Base-by-base conservation (phyloP, 2,329 filamentous ascomycete species). In the Cercospora sesami region DNA sequence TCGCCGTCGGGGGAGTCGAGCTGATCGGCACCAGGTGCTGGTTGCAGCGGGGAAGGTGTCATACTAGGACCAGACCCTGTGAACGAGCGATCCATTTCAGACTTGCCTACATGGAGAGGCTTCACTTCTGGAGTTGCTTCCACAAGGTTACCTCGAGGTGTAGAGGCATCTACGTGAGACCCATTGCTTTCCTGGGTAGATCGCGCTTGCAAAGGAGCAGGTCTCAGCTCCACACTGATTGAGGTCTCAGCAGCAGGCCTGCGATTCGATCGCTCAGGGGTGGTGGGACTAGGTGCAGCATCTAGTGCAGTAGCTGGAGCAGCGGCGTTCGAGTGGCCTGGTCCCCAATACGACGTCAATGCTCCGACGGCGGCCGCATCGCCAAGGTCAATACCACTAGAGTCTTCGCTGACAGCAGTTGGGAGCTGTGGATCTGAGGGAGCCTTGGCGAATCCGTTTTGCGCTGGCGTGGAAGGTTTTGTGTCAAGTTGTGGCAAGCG, bases 161-260 rank as follows among this genome's bases (percentile, higher is more conserved):
- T 18, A 28, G 21, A 18, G 12, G 28, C 21, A 9, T 31, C 48
- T 36, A 21, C 14, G 7, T 68, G 55, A 5, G 57, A 36, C 18
- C 23, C 33, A 18, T 58, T 55, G n/a, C 62, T 62, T 31, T 73
- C 66, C 9, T 63, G 59, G 57, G 60, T 69, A 28, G 58, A 39
- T 33, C 61, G 64, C 33, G 72, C 70, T 30, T 70, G 73, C 51
- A 77, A 64, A 26, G 75, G 77, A 26, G 77, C 74, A 2, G 77
- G 77, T 21, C 75, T 71, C 6, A 79, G 68, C 42, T 77, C 76
- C 21, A 72, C 61, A 62, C 69, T 73, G 30, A 53, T 68, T 30
- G 66, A 68, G 8, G 60, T 62, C 14, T 70, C 72, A n/a, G 71
- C 64, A 18, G 64, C 69, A 18, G 70, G 71, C 53, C 74, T 70